Evolutionary conservation across 2,329 filamentous ascomycete genomes (phyloP).

Genomic region (Calonectria pseudoturangicola): DNA sequence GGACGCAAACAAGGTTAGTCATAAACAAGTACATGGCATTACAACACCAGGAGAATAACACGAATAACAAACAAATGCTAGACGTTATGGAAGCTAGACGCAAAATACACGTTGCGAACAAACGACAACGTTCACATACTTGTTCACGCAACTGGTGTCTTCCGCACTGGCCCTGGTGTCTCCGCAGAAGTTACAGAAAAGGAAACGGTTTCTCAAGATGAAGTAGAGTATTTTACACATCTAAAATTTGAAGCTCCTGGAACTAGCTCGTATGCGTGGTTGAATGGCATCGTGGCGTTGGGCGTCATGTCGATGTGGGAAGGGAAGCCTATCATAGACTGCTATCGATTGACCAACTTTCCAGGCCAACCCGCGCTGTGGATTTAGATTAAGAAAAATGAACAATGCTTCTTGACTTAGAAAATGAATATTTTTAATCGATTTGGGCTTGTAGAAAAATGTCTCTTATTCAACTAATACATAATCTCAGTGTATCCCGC

Average conservation of each 20-base stretch:
- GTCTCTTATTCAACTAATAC: background rate
- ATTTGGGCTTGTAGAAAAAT: background rate
- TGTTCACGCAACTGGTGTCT: slow-evolving; percentile 47
- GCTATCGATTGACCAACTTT: slow-evolving; percentile 50
- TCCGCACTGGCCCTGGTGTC: slow-evolving; percentile 43
- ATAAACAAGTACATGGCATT: no score
- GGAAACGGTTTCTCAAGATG: slow-evolving; percentile 45
- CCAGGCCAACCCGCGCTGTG: slow-evolving; percentile 35
- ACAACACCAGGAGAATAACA: background rate
- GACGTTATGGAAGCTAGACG: slow-evolving; percentile 41
- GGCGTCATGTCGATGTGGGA: slow-evolving; percentile 48
- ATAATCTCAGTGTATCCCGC: background rate
- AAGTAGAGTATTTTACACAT: slow-evolving; percentile 49
- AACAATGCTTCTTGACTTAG: background rate
- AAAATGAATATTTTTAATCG: background rate
- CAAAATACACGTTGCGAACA: slow-evolving; percentile 46
- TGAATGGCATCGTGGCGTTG: slow-evolving; percentile 45
- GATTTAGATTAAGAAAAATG: background rate
- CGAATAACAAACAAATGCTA: background rate
- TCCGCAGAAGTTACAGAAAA: slow-evolving; percentile 16
- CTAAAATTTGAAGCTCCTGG: slow-evolving; percentile 47
- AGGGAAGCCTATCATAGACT: slow-evolving; percentile 46
- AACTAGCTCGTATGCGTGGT: slow-evolving; percentile 40
- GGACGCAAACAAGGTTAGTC: slow-evolving; percentile 42
- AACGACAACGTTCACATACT: slow-evolving; percentile 44